Conservation (phyloP, 2,329 filamentous ascomycete genomes). For the Neoscytalidium dimidiatum region DNA sequence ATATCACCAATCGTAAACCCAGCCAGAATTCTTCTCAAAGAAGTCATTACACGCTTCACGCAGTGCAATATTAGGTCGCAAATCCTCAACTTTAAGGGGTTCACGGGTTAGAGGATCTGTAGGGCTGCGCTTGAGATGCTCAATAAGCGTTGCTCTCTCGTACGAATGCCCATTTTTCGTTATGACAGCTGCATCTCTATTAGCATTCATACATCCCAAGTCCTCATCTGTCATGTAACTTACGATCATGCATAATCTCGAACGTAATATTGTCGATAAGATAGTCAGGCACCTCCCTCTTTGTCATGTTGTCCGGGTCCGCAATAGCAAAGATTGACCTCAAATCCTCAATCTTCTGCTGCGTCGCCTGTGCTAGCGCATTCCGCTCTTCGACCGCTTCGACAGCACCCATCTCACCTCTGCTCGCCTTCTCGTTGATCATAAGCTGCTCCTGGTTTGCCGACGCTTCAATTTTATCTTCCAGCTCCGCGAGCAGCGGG, state of each 20-base stretch:
- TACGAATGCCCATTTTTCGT: conserved; percentile 89
- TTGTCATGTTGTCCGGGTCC: conserved; percentile 46
- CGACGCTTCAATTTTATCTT: conserved; percentile 43
- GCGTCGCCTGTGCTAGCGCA: conserved; percentile 44
- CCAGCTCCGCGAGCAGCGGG: conserved; percentile 62
- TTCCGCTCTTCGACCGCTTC: conserved; percentile 50
- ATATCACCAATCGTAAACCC: conserved; percentile 82
- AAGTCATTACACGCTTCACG: conserved; percentile 85
- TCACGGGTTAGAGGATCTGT: conserved; percentile 85
- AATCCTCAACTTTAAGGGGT: conserved; percentile 65
- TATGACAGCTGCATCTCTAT: conserved; percentile 46
- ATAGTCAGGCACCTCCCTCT: conserved; percentile 69
- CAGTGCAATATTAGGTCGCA: conserved; percentile 79
- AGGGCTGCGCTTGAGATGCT: conserved; percentile 74
- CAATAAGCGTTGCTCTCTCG: conserved; percentile 80
- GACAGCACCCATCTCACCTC: conserved; percentile 42
- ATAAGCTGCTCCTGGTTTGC: conserved; percentile 37
- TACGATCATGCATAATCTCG: conserved; percentile 69
- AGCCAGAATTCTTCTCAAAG: conserved; percentile 75
- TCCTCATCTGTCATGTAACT: conserved; percentile 22
- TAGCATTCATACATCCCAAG: conserved; percentile 11
- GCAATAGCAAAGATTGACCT: conserved; percentile 49
- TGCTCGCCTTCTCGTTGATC: conserved; percentile 39
- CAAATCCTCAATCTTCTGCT: conserved; percentile 47
- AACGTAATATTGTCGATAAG: conserved; percentile 76